Conservation (phyloP, 257 asterid genomes). For the Fraxinus anomala region DNA sequence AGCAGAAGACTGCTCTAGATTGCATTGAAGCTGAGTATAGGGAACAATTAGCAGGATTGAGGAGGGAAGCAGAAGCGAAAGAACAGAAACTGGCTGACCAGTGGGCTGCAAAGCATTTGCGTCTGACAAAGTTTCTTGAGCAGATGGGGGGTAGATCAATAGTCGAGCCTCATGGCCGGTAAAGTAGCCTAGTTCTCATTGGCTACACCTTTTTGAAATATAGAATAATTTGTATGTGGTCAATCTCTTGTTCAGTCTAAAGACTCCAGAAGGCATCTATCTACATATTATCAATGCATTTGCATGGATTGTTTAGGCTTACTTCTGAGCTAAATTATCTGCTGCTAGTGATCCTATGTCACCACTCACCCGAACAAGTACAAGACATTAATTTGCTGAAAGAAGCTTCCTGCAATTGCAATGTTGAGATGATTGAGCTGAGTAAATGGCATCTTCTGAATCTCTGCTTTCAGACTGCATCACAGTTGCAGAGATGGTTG, state of each 20-base stretch:
- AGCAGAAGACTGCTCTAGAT: conserved; percentile 61
- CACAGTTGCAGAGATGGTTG: background rate
- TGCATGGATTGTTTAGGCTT: background rate
- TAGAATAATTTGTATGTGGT: background rate
- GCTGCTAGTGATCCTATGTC: background rate
- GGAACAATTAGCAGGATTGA: conserved; percentile 75
- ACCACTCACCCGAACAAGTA: no score
- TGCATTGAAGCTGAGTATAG: conserved; percentile 74
- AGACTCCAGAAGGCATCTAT: no score
- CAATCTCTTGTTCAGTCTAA: background rate
- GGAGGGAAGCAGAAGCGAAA: conserved; percentile 84
- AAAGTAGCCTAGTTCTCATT: background rate
- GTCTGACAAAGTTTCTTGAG: conserved; percentile 46
- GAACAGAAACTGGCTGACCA: conserved; percentile 92
- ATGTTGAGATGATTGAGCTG: background rate
- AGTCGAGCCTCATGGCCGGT: conserved; percentile 35
- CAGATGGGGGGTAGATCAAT: conserved; percentile 45
- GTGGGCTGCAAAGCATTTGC: conserved; percentile 66
- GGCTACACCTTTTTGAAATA: background rate
- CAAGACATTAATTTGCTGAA: background rate
- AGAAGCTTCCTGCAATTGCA: background rate
- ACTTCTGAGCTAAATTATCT: background rate
- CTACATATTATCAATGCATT: background rate
- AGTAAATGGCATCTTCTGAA: background rate
- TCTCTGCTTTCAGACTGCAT: background rate